Evolutionary conservation across 495 filamentous ascomycete species (phyloP), one percentile per base, ranked within the genome.

Genomic region (Annulohypoxylon nitens): DNA sequence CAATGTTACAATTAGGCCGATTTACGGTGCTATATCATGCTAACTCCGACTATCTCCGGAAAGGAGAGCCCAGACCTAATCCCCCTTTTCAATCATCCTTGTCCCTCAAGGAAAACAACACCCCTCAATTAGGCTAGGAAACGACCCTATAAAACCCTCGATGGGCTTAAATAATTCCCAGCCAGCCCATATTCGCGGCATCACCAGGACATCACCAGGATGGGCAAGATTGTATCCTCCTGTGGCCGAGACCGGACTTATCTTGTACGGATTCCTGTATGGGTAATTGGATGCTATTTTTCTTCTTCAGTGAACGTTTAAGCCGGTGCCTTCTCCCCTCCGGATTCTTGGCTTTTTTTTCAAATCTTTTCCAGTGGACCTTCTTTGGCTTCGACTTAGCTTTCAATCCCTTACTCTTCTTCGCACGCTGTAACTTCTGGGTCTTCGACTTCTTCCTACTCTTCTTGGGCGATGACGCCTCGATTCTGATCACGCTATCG

Each of bases 181-280:
- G 37, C 7, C 23, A 45, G 57, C 9, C 37, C 37, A 37, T 7
- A 14, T 33, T 47, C 14, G 23, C 20, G 14, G 2, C 37, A 34
- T 41, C 10, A 11, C 63, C 50, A 71, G 16, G 61, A 4, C 37
- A 34, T 41, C 10, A 11, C 63, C 50, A 71, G 16, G 61, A 26
- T 48, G 73, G 73, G 41, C 68, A 75, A 18, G 73, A 75, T 30
- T 75, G 58, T 37, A 61, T 63, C 61, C 73, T 59, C 25, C 68
- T 75, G 59, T 71, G 68, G 23, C 18, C 18, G 6, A 23, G 4
- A 33, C 2, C 20, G 36, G 53, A n/a, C 30, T 60, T 71, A 2
- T 62, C 48, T 34, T 58, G 50, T 10, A 30, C 14, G 18, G 73
- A 68, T 1, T 71, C 64, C 41, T 58, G 58, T n/a, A 45, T 14